These are phyloP conservation scores for Colletotrichum lentis DNA, from an alignment of 2,329 filamentous ascomycete species.

Conservation along the genomic window DNA sequence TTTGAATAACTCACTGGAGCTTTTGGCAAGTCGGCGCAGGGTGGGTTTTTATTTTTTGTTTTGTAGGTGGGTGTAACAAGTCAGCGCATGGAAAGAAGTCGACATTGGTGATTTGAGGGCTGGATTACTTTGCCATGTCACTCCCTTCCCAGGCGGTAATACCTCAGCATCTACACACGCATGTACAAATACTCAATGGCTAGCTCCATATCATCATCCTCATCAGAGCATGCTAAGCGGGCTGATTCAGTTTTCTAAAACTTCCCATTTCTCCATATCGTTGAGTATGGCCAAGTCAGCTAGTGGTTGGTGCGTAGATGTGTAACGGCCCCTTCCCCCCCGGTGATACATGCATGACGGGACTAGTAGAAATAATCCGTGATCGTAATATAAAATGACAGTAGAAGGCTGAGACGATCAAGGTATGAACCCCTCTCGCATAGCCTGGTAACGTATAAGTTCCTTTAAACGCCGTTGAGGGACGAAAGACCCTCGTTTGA, in stretches of 20 bases:
- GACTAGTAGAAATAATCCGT: not conserved
- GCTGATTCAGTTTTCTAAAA: not conserved
- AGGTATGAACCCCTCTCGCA: slow-evolving; percentile 9
- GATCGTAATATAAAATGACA: slow-evolving; percentile 1
- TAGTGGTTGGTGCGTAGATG: not conserved
- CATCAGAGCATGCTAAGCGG: not conserved
- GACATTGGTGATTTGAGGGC: not conserved
- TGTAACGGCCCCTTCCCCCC: not conserved
- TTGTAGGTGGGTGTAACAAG: not conserved
- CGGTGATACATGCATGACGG: not conserved
- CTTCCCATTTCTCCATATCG: slow-evolving; percentile 6
- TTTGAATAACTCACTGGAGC: not conserved
- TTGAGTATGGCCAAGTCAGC: slow-evolving; percentile 14
- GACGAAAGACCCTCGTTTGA: not conserved
- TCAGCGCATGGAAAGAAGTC: not conserved
- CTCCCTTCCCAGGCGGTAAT: not conserved
- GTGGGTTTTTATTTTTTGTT: too few relatives aligned
- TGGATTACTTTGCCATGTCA: not conserved
- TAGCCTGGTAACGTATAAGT: slow-evolving; percentile 4
- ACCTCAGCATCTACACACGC: not conserved
- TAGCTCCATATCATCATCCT: not conserved
- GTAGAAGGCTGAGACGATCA: not conserved
- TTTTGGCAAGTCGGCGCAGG: not conserved
- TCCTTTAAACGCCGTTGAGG: slow-evolving; percentile 29
- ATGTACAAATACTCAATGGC: too few relatives aligned